Evolutionary conservation across 2,329 filamentous ascomycete genomes (phyloP).

Genomic region (Cladorrhinum sp.): DNA sequence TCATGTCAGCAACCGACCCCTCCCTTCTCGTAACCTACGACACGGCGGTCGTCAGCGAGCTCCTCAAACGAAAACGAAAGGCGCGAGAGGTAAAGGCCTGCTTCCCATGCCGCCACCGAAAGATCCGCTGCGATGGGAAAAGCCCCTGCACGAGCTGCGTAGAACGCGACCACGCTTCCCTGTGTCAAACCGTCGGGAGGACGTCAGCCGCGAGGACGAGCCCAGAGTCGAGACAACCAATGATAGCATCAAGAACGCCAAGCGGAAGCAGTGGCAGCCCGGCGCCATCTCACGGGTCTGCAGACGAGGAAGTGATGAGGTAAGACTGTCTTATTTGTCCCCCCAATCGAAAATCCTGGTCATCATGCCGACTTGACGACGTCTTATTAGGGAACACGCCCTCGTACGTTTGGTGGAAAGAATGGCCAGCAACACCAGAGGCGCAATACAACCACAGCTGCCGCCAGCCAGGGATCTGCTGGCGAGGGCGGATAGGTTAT

Average conservation of each 20-base stretch:
- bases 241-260: not conserved
- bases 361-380: not conserved
- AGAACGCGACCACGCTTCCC: conserved; percentile 3
- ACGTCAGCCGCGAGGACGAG: not conserved
- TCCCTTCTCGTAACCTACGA: not conserved
- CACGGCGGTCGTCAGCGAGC: conserved; percentile 7
- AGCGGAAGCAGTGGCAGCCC: not conserved
- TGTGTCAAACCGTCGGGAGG: conserved; percentile 2
- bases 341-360: not conserved
- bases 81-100: conserved; percentile 11
- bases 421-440: not conserved
- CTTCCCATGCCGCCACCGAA: conserved; percentile 14
- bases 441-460: not conserved
- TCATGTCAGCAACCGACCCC: not conserved
- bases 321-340: not conserved
- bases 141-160: conserved; percentile 11
- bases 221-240: not conserved
- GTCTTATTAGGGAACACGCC: not conserved
- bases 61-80: conserved; percentile 9
- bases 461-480: not conserved
- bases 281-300: not conserved
- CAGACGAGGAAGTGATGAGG: not conserved
- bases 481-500: not conserved
- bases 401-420: not conserved
- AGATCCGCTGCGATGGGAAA: conserved; percentile 9